Evolutionary conservation across 2,329 filamentous ascomycete genomes (phyloP), one percentile per base, ranked within the genome.

Genomic region (Balansia obtecta): DNA sequence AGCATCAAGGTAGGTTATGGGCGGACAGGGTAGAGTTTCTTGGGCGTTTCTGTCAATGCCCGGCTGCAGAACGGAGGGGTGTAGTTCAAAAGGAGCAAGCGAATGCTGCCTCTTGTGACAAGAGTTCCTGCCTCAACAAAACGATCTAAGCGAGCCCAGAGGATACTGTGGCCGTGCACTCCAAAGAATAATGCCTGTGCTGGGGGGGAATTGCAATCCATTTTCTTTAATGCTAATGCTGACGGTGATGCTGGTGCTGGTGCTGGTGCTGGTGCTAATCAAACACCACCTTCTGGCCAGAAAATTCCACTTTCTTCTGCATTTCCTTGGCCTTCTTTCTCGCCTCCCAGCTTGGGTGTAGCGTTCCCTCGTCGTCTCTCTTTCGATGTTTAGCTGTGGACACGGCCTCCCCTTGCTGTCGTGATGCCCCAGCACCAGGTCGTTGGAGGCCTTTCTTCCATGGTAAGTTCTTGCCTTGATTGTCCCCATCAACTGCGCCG

Each of bases 371-470:
- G 48, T 77, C 73, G 53, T 72, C 69, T 55, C 68, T 72, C 50
- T 66, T 63, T 22, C 62, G 57, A 15, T 63, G 62, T 56, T 63
- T 67, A 4, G 60, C 58, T 45, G 57, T 61, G 16, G 58, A 54
- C 44, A 50, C 42, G 44, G 32, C 49, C 27, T 50, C 49, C 46
- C 52, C 48, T 12, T 22, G 45, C 11, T 43, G 39, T 12, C 41
- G 4, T 27, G 37, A 32, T 18, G 13, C 27, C 10, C 49, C 15
- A 45, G 50, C 54, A 40, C 63, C 58, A 51, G 61, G 68, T 45
- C 70, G 70, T 37, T 65, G 63, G 33, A 73, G 66, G 11, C 74
- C 73, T 59, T 70, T 72, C 61, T 76, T 79, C 76, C 77, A 80
- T 1, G 75, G 75, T 45, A 70, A 74, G 45, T 60, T 56, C 10